Percentiles rank a stretch among this genome's conserved stretches.
These are phyloP conservation scores for Ogataea pignaliae DNA, from an alignment of 805 yeast species.

Conservation along the genomic window DNA sequence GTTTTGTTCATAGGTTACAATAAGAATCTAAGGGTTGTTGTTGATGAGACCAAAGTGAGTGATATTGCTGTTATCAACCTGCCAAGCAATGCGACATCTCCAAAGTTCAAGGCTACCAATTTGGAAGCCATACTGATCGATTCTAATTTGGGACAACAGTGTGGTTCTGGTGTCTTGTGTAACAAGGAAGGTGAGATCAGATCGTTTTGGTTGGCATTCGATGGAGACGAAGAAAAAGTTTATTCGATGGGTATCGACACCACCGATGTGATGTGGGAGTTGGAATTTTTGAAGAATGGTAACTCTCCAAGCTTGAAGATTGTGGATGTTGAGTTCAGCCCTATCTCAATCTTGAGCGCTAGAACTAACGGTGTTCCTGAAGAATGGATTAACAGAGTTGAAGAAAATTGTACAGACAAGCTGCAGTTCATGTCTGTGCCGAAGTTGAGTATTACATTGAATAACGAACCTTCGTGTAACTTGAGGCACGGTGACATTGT, in stretches of 20 bases:
- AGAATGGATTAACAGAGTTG: constrained; percentile 70
- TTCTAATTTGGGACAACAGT: constrained; percentile 64
- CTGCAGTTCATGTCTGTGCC: constrained; percentile 69
- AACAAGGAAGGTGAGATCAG: constrained; percentile 75
- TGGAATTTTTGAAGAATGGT: constrained; percentile 49
- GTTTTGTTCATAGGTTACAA: constrained; percentile 80
- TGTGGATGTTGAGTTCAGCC: constrained; percentile 73
- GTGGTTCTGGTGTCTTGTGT: constrained; percentile 71
- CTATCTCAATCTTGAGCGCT: constrained; percentile 67
- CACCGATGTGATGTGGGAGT: constrained; percentile 54
- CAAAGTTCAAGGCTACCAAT: constrained; percentile 83
- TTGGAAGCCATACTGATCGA: constrained; percentile 75
- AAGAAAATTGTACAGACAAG: constrained; percentile 51
- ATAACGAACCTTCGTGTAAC: constrained; percentile 26
- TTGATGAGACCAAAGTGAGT: constrained; percentile 71
- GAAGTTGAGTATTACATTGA: constrained; percentile 44
- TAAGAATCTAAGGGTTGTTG: constrained; percentile 59
- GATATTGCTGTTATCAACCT: constrained; percentile 72
- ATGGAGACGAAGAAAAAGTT: constrained; percentile 67
- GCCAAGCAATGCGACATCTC: constrained; percentile 62
- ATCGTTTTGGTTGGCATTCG: constrained; percentile 80
- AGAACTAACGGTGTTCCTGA: constrained; percentile 86
- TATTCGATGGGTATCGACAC: constrained; percentile 79
- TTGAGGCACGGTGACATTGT: constrained; percentile 71
- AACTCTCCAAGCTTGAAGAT: constrained; percentile 54